Conservation (phyloP, 768 basidiomycete species). For the Chalciporus chontae region DNA sequence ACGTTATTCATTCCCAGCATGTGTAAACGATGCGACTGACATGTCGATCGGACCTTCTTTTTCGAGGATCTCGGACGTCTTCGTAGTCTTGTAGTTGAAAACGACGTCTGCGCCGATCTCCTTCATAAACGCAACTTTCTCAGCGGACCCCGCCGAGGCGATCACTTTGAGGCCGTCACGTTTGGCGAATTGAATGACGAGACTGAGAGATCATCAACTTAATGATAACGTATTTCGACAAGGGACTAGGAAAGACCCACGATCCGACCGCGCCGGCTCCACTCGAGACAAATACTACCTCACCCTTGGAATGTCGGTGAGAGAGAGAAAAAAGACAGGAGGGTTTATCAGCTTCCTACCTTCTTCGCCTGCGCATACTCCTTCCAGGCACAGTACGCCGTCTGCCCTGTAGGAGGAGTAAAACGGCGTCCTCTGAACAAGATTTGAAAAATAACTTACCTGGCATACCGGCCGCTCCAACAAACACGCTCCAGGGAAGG, state of each 20-base stretch:
- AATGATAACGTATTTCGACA: constrained; percentile 7
- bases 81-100: constrained; percentile 70
- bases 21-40: constrained; percentile 24
- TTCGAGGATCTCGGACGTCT: constrained; percentile 47
- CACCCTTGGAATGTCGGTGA: constrained; percentile 33
- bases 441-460: constrained; percentile 2
- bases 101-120: constrained; percentile 64
- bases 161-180: constrained; percentile 60
- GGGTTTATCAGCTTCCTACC: constrained; percentile 15
- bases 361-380: constrained; percentile 15
- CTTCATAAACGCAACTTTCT: constrained; percentile 62
- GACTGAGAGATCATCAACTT: constrained; percentile 20
- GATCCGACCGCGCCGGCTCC: constrained; percentile 55
- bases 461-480: constrained; percentile 30
- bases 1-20: background rate
- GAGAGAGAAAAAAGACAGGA: too few species aligned
- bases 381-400: constrained; percentile 15
- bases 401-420: constrained; percentile 17
- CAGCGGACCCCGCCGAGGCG: constrained; percentile 68
- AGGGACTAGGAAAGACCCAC: constrained; percentile 31
- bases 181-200: constrained; percentile 53
- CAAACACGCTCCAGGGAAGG: constrained; percentile 27
- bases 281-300: constrained; percentile 46
- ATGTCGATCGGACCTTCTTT: constrained; percentile 58
- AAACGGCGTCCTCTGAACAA: constrained; percentile 5